Evolutionary conservation across 2,329 filamentous ascomycete genomes (phyloP), one percentile per base, ranked within the genome.

Genomic region (Arachnomyces sp.): DNA sequence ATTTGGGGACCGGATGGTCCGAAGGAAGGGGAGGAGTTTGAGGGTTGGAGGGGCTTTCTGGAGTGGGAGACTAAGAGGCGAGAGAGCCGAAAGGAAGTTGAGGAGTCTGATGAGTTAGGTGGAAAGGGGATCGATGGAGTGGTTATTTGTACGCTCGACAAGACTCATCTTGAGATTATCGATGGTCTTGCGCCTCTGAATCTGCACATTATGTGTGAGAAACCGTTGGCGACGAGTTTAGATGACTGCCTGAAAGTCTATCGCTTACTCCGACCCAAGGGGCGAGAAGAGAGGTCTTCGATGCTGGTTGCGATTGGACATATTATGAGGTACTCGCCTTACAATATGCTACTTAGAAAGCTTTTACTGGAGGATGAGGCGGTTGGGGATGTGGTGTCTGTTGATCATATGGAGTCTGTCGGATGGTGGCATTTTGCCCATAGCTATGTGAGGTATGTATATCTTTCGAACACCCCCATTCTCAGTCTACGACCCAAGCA

Each of bases 401-500:
- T 88, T 31, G 81, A 86, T 43, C 86, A 93, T 59, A 88, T 84
- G 0, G 87, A 93, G 58, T 86, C 86, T 0, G 81, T 93, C 0
- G 86, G 86, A 0, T 89, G 81, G 77, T 92, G 84, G 84, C 86
- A 93, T 58, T 92, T 86, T 55, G 71, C 79, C 0, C 84, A 89
- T 57, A 82, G 77, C 14, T 89, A 85, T 52, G 85, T 93, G 31
- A 73, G 72, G 35, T 38, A 29, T 6, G 13, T 6, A 4, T 7
- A 17, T 20, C 17, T 14, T 16, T n/a, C 17, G 16, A n/a, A n/a
- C n/a, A n/a, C n/a, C n/a, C n/a, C n/a, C n/a, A 25, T 25, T 5
- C 20, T 25, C 5, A 5, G 20, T 25, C 20, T 25, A 25, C 9
- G 20, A 7, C 5, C 14, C 5, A 16, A 20, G 5, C 33, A 7